Evolutionary conservation across 495 filamentous ascomycete genomes (phyloP), one percentile per base, ranked within the genome.

Genomic region (Penicillium daleae): DNA sequence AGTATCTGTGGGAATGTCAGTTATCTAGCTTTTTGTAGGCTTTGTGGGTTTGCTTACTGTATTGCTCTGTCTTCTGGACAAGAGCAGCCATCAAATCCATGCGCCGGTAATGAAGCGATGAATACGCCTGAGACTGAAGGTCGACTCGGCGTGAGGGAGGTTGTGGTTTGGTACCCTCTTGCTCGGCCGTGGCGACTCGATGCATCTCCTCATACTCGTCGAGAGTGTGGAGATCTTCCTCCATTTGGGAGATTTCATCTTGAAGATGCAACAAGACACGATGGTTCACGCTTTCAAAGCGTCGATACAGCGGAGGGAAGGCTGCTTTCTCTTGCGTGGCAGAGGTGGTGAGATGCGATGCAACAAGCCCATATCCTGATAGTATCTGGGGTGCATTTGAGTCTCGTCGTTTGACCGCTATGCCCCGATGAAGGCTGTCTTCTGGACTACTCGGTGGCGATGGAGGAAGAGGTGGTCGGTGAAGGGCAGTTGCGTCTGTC

Each of bases 251-350:
- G 40, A 96, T 86, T 70, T 96, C 92, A 69, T 95, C 91, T 76
- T 96, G 93, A 1, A 97, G 84, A 68, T 95, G 86, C 2, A 97
- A 80, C 3, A 97, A 81, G 13, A 96, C 79, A 19, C 94, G 88
- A 70, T 96, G 92, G 67, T 97, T 96, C 5, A 97, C 76, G 9
- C 84, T 82, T 68, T 90, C 90, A 67, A 97, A 97, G 61, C 89
- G 89, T 37, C 93, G 88, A 74, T 96, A 97, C 17, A 97, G 84
- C 7, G 91, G 91, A 10, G 82, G 83, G 32, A 89, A 80, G 3
- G 69, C 64, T 3, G 64, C 65, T 31, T 77, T 76, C 12, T 73
- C 68, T 22, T 72, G 72, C 33, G 60, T 55, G 21, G 63, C 60
- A 21, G 74, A 76, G 6, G 80, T 73, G 29, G 84, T 83, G 49